Conservation (phyloP, 768 basidiomycete species). For the Xerocomellus dryophilus region DNA sequence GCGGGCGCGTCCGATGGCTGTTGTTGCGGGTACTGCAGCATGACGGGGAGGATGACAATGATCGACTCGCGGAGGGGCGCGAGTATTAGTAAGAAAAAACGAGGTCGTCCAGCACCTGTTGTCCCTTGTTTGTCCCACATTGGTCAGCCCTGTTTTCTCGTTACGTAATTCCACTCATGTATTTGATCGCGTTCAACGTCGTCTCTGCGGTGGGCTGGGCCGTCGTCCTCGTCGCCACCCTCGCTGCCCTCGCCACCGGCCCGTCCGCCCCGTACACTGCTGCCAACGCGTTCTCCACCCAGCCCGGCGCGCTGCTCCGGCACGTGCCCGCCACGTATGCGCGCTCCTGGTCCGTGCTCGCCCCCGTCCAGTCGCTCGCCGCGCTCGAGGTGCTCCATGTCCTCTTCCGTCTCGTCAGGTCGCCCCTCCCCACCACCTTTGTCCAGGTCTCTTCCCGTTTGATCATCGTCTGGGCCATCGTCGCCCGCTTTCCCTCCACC, state of each 20-base stretch:
- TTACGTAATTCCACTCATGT: slow-evolving; percentile 33
- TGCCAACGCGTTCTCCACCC: slow-evolving; percentile 37
- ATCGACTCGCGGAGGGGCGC: slow-evolving; percentile 33
- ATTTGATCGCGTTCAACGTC: slow-evolving; percentile 78
- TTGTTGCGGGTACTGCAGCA: slow-evolving; percentile 31
- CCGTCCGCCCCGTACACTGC: slow-evolving; percentile 28
- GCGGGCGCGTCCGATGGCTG: slow-evolving; percentile 20
- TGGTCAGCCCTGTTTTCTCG: slow-evolving; percentile 1
- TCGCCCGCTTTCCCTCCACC: slow-evolving; percentile 37
- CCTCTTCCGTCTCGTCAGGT: slow-evolving; percentile 73
- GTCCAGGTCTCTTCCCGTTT: slow-evolving; percentile 82
- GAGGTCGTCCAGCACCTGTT: slow-evolving; percentile 14
- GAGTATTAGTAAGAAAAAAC: slow-evolving; percentile 39
- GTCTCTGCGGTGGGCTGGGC: slow-evolving; percentile 74
- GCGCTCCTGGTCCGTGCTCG: slow-evolving; percentile 55
- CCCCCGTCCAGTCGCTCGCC: slow-evolving; percentile 81
- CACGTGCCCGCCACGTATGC: slow-evolving; percentile 46
- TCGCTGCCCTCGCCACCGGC: slow-evolving; percentile 40
- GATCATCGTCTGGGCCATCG: slow-evolving; percentile 83
- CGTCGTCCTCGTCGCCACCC: slow-evolving; percentile 57
- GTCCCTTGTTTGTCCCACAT: slow-evolving; percentile 18
- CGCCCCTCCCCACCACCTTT: slow-evolving; percentile 67
- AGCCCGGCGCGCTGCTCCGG: slow-evolving; percentile 35
- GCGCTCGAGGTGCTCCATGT: slow-evolving; percentile 82
- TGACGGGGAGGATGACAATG: slow-evolving; percentile 14